Conservation (phyloP, 495 filamentous ascomycete genomes). For the Penicillium cinerascens region DNA sequence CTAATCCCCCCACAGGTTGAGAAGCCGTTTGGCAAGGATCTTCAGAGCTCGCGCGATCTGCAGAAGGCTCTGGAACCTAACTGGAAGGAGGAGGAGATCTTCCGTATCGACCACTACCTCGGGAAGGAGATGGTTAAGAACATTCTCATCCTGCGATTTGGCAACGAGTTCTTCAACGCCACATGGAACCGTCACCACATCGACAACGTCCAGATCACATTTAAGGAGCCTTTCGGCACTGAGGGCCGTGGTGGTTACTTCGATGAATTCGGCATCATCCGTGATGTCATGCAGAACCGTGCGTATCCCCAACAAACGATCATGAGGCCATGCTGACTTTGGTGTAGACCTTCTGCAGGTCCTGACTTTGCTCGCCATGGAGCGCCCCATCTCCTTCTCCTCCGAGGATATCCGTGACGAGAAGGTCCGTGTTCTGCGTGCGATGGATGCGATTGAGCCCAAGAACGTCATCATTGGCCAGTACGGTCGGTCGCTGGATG, state of each 20-base stretch:
- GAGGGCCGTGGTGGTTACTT: conserved; percentile 99
- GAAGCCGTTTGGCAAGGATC: conserved; percentile 98
- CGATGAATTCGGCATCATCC: conserved; percentile 98
- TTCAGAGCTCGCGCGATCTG: conserved; percentile 88
- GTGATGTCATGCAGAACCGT: conserved; percentile 97
- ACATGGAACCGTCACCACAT: conserved; percentile 99
- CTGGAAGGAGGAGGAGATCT: conserved; percentile 99
- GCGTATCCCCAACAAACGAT: conserved; percentile 14
- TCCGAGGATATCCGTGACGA: conserved; percentile 98
- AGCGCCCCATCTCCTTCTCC: conserved; percentile 96
- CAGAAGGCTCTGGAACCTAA: conserved; percentile 94
- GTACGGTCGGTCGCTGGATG: conserved; percentile 94
- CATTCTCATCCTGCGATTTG: conserved; percentile 95
- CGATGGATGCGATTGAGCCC: conserved; percentile 92
- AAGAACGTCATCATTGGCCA: conserved; percentile 99
- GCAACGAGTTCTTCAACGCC: conserved; percentile 98
- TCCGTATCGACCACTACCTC: conserved; percentile 99
- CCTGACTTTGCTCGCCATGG: conserved; percentile 94
- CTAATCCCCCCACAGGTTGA: conserved; percentile 63
- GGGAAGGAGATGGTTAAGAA: conserved; percentile 99
- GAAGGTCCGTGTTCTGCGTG: conserved; percentile 91
- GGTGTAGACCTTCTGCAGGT: conserved; percentile 81
- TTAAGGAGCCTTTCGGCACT: conserved; percentile 99
- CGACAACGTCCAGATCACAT: conserved; percentile 95
- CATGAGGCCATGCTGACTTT: conserved; percentile 19